Base-by-base conservation (phyloP, 2,329 filamentous ascomycete genomes). In the Xylariaceae sp. region DNA sequence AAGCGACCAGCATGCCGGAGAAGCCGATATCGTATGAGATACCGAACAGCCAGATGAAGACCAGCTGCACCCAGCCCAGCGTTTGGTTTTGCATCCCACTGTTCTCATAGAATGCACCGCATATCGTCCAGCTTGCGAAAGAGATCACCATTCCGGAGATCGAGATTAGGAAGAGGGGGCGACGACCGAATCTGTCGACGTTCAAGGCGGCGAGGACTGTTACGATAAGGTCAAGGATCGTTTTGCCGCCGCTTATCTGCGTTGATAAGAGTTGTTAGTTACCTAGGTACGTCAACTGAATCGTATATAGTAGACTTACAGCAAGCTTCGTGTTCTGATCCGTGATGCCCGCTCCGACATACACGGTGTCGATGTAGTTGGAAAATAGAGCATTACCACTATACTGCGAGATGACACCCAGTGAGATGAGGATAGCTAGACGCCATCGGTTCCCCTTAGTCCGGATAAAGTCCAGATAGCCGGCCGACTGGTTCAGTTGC, bases 341-440 rank as follows among this genome's bases (percentile, higher is more conserved):
- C 1, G 66, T 81, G 67, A 88, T 86, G 50, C 85, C 85, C 53
- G 84, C 84, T 53, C 80, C 80, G 47, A 78, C 74, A 73, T 87
- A 87, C 64, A 88, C 79, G 58, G 80, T 76, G 60, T 84, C 82
- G 67, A 86, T 83, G 71, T 88, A 88, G 73, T 88, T 88, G 63
- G 80, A 84, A 68, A 88, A 83, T 1, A 88, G 74, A 15, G 83
- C 85, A 68, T 88, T 88, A 50, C 86, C 86, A 55, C 81, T 84
- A 74, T 86, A 88, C 72, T 88, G 85, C 1, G 84, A 87, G 68
- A 88, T 86, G 65, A 88, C 73, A 67, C 84, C 86, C 15, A 88
- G 77, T 0, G 83, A 86, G 48, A 87, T 71, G 48, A 87, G 76
- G 57, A 88, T 81, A 52, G 81, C 77, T 50, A 89, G 75, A 9